Evolutionary conservation across 2,329 filamentous ascomycete species (phyloP), one percentile per base, ranked within the genome.

Genomic region (Xylariaceae sp.): DNA sequence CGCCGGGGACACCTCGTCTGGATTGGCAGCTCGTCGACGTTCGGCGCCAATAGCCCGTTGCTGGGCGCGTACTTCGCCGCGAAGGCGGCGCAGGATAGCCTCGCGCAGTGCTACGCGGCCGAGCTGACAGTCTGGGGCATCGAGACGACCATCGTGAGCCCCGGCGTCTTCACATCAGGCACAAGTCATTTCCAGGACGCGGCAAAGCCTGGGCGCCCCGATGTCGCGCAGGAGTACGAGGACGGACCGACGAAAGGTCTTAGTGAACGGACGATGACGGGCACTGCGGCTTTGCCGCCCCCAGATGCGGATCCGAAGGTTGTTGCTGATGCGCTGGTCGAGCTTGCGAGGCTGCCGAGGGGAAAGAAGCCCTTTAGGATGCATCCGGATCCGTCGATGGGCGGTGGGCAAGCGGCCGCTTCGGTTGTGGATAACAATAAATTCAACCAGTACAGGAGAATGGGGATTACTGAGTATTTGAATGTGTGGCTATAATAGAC

Each of bases 81-180:
- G 2, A 55, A 52, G 36, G 53, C 53, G 3, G 53, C 53, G 11
- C 53, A 55, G 35, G 53, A 55, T 24, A 21, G 13, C 9, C 48
- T 55, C n/a, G 48, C 48, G 10, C 48, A 52, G 21, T 42, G 45
- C 30, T 55, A 55, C 10, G 53, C 53, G 8, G 33, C 42, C 3
- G 41, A 55, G 11, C 36, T 52, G 23, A 43, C 53, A 11, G 30
- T 43, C 3, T 55, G 48, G 53, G 53, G 48, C 3, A 55, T 55
- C 15, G 53, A 55, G 42, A 55, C 53, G 9, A 55, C 48, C 29
- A 51, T 55, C 13, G 42, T 55, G n/a, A 53, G 48, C n/a, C 53
- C 49, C n/a, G 43, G 53, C 6, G 53, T 56, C 4, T 48, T 56
- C 27, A 53, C 50, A 10, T 48, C 18, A 15, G 51, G 47, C 7